Conservation (phyloP, 129 eudicot genomes). For the Artemisia argyi region DNA sequence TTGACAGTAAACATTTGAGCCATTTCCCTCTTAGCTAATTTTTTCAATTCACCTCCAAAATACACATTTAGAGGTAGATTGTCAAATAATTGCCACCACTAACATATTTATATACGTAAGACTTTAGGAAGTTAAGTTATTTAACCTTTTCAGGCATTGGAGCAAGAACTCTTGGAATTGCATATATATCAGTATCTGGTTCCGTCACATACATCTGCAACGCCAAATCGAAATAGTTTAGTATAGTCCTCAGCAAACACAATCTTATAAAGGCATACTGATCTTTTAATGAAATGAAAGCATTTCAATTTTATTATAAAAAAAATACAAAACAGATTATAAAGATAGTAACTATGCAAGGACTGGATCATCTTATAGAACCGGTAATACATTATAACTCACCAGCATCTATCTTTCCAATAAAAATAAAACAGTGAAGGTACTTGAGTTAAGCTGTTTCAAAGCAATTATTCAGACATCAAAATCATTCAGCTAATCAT, state of each 20-base stretch:
- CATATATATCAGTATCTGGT: constrained; percentile 95
- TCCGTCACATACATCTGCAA: constrained; percentile 98
- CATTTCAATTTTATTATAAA: background rate
- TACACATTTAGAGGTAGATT: background rate
- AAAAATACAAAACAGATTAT: background rate
- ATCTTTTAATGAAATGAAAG: background rate
- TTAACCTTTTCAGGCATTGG: constrained; percentile 94
- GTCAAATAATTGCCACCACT: background rate
- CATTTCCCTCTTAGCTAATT: background rate
- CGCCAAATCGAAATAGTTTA: constrained; percentile 21
- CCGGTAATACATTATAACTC: too few species aligned
- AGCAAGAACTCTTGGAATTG: constrained; percentile 93
- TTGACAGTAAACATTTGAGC: background rate
- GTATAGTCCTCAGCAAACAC: constrained; percentile 1
- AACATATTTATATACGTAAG: constrained; percentile 4
- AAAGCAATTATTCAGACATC: too few species aligned
- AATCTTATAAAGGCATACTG: background rate
- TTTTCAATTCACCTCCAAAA: background rate
- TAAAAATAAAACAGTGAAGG: too few species aligned
- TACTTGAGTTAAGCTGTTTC: too few species aligned
- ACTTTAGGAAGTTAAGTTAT: background rate
- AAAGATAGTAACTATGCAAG: background rate
- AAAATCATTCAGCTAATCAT: too few species aligned
- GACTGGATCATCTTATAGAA: background rate
- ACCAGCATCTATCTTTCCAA: too few species aligned